These are phyloP conservation scores for Hypocrella siamensis DNA, from an alignment of 2,329 filamentous ascomycete genomes.

Conservation along the genomic window DNA sequence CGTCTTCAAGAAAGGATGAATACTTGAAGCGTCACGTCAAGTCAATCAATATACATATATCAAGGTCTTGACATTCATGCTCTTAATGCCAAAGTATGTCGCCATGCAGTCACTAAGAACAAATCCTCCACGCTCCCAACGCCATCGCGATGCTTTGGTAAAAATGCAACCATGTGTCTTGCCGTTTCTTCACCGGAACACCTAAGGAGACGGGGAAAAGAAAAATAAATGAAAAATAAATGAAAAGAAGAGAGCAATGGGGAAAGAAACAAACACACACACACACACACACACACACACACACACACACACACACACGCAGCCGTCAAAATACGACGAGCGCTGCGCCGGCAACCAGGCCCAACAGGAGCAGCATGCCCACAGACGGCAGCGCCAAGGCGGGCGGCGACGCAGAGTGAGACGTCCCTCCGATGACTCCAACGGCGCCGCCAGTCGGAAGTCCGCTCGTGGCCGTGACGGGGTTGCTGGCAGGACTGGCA, in stretches of 20 bases:
- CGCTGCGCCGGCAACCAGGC: not conserved
- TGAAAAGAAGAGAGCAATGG: not conserved
- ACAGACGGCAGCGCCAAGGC: not conserved
- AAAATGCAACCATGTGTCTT: too few species aligned
- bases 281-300: too few species aligned
- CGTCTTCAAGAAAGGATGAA: too few species aligned
- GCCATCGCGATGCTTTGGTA: too few species aligned
- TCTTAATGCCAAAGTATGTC: too few species aligned
- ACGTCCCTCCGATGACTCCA: not conserved
- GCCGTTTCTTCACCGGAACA: too few species aligned
- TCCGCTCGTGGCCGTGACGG: slow-evolving; percentile 33
- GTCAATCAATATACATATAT: too few species aligned
- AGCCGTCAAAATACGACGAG: too few species aligned
- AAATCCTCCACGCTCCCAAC: too few species aligned
- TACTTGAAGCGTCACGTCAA: too few species aligned
- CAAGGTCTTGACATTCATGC: too few species aligned
- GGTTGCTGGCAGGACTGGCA: slow-evolving; percentile 32
- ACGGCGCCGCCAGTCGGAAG: slow-evolving; percentile 9
- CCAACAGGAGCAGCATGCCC: not conserved
- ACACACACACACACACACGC: not conserved
- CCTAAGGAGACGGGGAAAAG: not conserved
- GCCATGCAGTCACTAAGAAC: too few species aligned
- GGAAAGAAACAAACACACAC: not conserved
- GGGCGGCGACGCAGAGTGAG: not conserved
- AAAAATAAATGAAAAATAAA: not conserved